phyloP scores from a whole-genome alignment of 345 rosid genomes.

The Sonneratia alba region DNA sequence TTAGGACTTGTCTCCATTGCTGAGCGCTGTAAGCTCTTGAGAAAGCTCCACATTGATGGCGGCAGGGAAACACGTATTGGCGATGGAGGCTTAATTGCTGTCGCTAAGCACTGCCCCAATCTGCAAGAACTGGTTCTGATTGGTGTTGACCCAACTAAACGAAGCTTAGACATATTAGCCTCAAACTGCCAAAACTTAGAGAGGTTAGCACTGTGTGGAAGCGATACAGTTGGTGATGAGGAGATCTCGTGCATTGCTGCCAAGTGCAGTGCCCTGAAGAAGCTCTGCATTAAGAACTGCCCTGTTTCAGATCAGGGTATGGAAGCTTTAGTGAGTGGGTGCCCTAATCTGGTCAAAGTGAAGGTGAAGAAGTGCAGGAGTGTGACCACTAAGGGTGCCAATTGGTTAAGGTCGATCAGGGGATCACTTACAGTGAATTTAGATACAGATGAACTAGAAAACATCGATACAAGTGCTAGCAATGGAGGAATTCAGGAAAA shows the following conservation, averaged over 20 bases:
- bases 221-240: constrained; percentile 58
- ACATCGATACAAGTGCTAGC: constrained; percentile 36
- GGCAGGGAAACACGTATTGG: constrained; percentile 64
- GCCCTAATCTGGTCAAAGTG: constrained; percentile 71
- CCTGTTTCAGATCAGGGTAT: constrained; percentile 52
- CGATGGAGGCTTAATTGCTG: constrained; percentile 48
- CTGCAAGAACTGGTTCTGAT: constrained; percentile 68
- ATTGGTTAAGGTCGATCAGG: constrained; percentile 18
- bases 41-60: constrained; percentile 80
- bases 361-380: constrained; percentile 79
- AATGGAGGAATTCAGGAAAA: constrained; percentile 46
- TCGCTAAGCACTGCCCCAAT: constrained; percentile 50
- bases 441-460: constrained; percentile 45
- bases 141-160: constrained; percentile 56
- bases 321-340: constrained; percentile 63
- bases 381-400: constrained; percentile 32
- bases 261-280: constrained; percentile 59
- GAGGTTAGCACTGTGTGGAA: constrained; percentile 65
- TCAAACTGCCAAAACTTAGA: constrained; percentile 57
- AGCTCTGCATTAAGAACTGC: constrained; percentile 66
- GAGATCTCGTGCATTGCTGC: constrained; percentile 59
- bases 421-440: constrained; percentile 47
- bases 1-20: constrained; percentile 38
- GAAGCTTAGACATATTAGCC: constrained; percentile 46
- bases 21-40: constrained; percentile 47